phyloP scores from a whole-genome alignment of 352 stramenopile species.

The Phytophthora boehmeriae region DNA sequence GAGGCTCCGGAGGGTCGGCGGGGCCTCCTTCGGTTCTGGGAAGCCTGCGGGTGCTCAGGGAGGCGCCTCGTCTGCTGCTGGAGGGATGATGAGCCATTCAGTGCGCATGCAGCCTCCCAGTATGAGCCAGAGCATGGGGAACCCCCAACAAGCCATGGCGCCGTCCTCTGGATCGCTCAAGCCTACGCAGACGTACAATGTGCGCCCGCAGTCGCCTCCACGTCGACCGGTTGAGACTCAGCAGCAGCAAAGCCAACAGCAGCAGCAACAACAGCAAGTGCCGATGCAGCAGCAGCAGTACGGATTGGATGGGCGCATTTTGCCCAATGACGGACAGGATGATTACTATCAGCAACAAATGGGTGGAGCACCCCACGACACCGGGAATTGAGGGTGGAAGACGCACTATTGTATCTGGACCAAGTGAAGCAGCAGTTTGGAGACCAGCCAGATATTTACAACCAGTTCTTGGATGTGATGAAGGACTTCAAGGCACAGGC shows the following conservation, averaged over 20 bases:
- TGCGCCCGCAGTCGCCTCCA: slow-evolving; percentile 50
- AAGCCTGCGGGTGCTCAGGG: slow-evolving; percentile 50
- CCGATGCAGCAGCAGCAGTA: slow-evolving; percentile 63
- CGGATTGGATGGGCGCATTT: slow-evolving; percentile 60
- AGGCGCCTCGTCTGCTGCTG: slow-evolving; percentile 23
- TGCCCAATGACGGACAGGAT: slow-evolving; percentile 41
- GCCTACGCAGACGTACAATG: slow-evolving; percentile 36
- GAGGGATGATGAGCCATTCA: slow-evolving; percentile 55
- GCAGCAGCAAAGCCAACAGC: slow-evolving; percentile 43
- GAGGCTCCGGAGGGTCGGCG: slow-evolving; percentile 27
- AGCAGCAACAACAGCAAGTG: slow-evolving; percentile 52
- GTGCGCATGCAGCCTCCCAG: slow-evolving; percentile 63
- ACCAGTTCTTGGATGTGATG: slow-evolving; percentile 99
- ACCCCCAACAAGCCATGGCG: slow-evolving; percentile 36
- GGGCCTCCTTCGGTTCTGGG: slow-evolving; percentile 54
- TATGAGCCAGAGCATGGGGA: slow-evolving; percentile 54
- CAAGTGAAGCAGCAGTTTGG: slow-evolving; percentile 99
- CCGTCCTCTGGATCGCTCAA: slow-evolving; percentile 39
- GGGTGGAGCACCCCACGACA: slow-evolving; percentile 44
- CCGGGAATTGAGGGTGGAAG: slow-evolving; percentile 93
- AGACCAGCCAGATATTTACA: slow-evolving; percentile 99
- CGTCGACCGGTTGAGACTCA: slow-evolving; percentile 38
- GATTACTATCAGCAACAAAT: slow-evolving; percentile 52
- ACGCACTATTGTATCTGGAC: slow-evolving; percentile 99
- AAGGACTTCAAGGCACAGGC: slow-evolving; percentile 99